Conservation (phyloP, 768 basidiomycete species). For the Mycena olivaceomarginata region DNA sequence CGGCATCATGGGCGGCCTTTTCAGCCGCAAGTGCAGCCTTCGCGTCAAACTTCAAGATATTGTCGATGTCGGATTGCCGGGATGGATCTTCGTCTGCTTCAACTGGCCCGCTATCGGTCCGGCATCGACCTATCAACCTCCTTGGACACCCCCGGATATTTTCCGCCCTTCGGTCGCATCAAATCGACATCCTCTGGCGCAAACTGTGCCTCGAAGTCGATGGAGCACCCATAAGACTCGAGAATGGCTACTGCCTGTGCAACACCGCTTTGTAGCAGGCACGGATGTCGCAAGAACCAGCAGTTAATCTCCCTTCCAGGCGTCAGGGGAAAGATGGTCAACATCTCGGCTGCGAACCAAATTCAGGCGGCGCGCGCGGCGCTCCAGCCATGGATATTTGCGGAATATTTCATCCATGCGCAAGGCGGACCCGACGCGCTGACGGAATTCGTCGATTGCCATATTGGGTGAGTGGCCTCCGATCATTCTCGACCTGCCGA, state of each 20-base stretch:
- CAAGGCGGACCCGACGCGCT: slow-evolving; percentile 27
- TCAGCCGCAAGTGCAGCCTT: neutral
- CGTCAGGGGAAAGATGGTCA: no score
- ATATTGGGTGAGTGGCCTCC: slow-evolving; percentile 19
- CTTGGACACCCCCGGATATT: neutral
- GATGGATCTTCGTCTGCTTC: neutral
- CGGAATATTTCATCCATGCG: slow-evolving; percentile 31
- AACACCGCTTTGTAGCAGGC: neutral
- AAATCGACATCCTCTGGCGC: slow-evolving; percentile 1
- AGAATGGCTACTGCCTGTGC: neutral
- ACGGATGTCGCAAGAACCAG: slow-evolving; percentile 14
- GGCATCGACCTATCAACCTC: slow-evolving; percentile 29
- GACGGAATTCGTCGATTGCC: slow-evolving; percentile 16
- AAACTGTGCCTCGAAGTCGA: slow-evolving; percentile 25
- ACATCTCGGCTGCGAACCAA: slow-evolving; percentile 26
- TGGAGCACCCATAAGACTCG: neutral
- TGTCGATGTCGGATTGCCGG: neutral
- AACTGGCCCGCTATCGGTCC: no score
- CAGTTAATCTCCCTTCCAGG: slow-evolving; percentile 23
- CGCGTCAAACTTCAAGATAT: slow-evolving; percentile 5
- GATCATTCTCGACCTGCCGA: slow-evolving; percentile 43
- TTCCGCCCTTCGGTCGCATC: slow-evolving; percentile 35
- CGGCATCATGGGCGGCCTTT: neutral
- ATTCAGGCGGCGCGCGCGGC: slow-evolving; percentile 24
- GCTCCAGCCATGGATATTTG: slow-evolving; percentile 26